These are phyloP conservation scores for Flaveria brownii DNA, from an alignment of 129 eudicot species.

Conservation along the genomic window DNA sequence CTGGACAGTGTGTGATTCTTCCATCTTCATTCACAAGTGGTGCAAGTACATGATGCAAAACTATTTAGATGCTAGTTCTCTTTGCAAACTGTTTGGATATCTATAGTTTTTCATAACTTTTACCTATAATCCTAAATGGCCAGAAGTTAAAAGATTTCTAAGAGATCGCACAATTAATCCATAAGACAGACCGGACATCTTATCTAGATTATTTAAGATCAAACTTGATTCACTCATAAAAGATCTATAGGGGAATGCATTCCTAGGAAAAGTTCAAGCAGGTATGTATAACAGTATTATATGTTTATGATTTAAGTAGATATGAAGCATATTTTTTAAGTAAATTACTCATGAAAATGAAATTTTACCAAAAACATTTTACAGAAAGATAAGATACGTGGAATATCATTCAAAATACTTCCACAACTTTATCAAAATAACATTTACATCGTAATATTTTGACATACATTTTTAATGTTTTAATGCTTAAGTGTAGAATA, in stretches of 20 bases:
- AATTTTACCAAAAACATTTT: no score
- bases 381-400: no score
- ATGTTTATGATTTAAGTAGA: no score
- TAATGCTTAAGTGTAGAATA: no score
- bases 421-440: no score
- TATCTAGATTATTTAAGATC: background rate
- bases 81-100: background rate
- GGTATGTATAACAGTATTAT: no score
- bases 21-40: background rate
- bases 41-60: background rate
- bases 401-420: no score
- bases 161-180: background rate
- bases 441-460: no score
- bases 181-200: background rate
- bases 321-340: no score
- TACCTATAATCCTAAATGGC: background rate
- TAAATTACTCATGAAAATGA: no score
- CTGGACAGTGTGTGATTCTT: background rate
- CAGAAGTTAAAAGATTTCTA: background rate
- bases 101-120: background rate
- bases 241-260: background rate
- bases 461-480: no score
- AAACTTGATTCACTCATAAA: background rate
- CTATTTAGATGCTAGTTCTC: background rate
- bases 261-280: no score